A percentile compares a stretch with the other conserved stretches of the same genome.
These are phyloP conservation scores for Trichoderma gamsii DNA, from an alignment of 495 filamentous ascomycete species.

Conservation along the genomic window DNA sequence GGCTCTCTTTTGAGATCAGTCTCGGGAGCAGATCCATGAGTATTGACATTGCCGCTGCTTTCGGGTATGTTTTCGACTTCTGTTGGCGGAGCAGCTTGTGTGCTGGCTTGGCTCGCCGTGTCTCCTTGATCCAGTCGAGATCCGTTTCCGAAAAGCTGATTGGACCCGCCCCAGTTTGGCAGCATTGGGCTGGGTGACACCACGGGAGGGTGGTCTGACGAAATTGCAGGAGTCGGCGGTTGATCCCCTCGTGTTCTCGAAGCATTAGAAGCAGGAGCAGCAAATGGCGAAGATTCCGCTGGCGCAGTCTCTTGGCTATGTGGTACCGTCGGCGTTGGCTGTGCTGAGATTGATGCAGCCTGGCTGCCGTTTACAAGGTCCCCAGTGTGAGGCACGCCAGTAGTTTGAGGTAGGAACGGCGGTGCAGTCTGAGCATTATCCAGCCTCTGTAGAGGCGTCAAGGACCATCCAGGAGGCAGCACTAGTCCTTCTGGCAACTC, in stretches of 20 bases:
- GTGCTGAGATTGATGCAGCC: not conserved
- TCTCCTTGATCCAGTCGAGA: constrained; percentile 21
- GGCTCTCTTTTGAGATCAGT: constrained; percentile 17
- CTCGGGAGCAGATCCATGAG: constrained; percentile 16
- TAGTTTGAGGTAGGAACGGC: constrained; percentile 17
- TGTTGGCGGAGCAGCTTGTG: constrained; percentile 17
- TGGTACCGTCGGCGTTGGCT: constrained; percentile 2
- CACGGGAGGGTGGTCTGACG: constrained; percentile 25
- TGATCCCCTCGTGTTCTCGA: not conserved
- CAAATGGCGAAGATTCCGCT: not conserved
- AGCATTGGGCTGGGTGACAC: constrained; percentile 34
- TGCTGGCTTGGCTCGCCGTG: not conserved
- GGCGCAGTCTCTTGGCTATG: not conserved
- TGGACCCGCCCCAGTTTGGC: constrained; percentile 39
- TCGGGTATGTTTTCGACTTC: constrained; percentile 15
- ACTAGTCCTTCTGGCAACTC: constrained; percentile 66
- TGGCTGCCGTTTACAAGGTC: constrained; percentile 13
- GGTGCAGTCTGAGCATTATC: constrained; percentile 19
- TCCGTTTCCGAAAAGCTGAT: constrained; percentile 31
- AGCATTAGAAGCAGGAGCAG: not conserved
- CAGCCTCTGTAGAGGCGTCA: constrained; percentile 55
- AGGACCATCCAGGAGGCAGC: constrained; percentile 70
- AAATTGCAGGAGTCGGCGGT: not conserved
- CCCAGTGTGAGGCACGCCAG: constrained; percentile 19
- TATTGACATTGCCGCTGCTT: constrained; percentile 13